Base-by-base conservation (phyloP, 768 basidiomycete genomes). In the Hebeloma cylindrosporum region DNA sequence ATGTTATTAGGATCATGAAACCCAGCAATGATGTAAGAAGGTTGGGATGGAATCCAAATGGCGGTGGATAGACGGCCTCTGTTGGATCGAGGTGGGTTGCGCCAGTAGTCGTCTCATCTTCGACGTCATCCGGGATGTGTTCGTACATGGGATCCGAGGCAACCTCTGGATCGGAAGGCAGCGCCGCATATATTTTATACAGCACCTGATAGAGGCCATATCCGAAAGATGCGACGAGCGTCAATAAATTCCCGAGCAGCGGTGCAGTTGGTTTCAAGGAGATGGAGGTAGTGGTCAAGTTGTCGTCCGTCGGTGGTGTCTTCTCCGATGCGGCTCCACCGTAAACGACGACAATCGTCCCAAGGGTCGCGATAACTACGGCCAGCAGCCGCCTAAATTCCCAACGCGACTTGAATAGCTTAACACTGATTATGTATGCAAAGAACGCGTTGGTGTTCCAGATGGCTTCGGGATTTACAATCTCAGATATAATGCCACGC, bases 381-480 rank as follows among this genome's bases (percentile, higher is more conserved):
- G 91, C 84, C 18, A 78, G 59, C 23, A 93, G 65, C 31, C 78
- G 83, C 33, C 78, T 69, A 11, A 74, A 51, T 49, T 87, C 78
- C 85, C 85, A 84, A 52, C 72, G 69, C 18, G 80, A 66, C 16
- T 75, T 68, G 48, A 84, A 82, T 2, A 92, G 55, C 54, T 79
- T 79, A 48, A 93, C 80, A n/a, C 84, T 79, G 61, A 97, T 79
- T 20, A 92, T 61, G 60, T 97, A 98, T 4, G 89, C 88, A 63
- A 92, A 93, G 69, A 97, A 93, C 1, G 89, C 85, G 56, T 88
- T 89, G 6, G 87, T 83, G 60, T 95, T 94, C 82, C 88, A 92
- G 20, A 93, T 79, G 14, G 82, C 81, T 69, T 37, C 25, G 44
- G 38, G 22, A 25, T 23, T 53, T 45, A 63, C 53, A 42, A 9